phyloP scores from a whole-genome alignment of 768 basidiomycete species.

The Russula ochroleuca region DNA sequence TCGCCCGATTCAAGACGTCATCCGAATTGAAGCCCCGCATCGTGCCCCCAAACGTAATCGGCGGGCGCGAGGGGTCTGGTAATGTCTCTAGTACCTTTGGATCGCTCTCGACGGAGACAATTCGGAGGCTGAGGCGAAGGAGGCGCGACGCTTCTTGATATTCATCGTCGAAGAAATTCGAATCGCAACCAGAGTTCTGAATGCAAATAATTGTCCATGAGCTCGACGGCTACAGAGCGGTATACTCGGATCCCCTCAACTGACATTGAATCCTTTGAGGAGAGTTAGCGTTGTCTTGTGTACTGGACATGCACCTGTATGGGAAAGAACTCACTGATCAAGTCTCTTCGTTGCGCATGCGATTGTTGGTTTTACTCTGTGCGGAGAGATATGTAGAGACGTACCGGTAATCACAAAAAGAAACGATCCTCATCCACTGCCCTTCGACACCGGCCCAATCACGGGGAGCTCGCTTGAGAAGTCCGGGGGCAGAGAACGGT shows the following conservation, averaged over 20 bases:
- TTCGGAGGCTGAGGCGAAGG: conserved; percentile 50
- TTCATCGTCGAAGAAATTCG: conserved; percentile 51
- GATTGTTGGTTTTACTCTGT: background rate
- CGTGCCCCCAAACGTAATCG: conserved; percentile 33
- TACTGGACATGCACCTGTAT: conserved; percentile 2
- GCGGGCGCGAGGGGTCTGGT: conserved; percentile 31
- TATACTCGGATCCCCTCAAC: conserved; percentile 15
- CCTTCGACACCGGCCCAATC: conserved; percentile 80
- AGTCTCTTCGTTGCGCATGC: conserved; percentile 33
- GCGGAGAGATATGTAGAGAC: conserved; percentile 16
- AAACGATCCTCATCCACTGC: conserved; percentile 69
- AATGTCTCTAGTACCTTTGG: conserved; percentile 17
- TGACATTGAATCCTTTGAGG: conserved; percentile 34
- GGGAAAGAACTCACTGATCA: conserved; percentile 39
- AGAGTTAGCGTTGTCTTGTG: conserved; percentile 2
- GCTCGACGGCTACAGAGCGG: background rate
- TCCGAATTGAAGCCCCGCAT: conserved; percentile 31
- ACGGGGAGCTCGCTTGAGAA: conserved; percentile 31
- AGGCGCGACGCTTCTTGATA: conserved; percentile 66
- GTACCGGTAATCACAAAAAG: conserved; percentile 75
- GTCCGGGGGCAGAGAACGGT: conserved; percentile 51
- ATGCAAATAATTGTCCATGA: background rate
- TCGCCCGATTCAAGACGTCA: conserved; percentile 29
- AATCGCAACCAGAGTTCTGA: conserved; percentile 26
- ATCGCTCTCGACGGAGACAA: conserved; percentile 37